Percentiles rank a stretch among this genome's conserved stretches.
phyloP scores from a whole-genome alignment of 2,329 filamentous ascomycete genomes.

The Fusarium anthophilum region DNA sequence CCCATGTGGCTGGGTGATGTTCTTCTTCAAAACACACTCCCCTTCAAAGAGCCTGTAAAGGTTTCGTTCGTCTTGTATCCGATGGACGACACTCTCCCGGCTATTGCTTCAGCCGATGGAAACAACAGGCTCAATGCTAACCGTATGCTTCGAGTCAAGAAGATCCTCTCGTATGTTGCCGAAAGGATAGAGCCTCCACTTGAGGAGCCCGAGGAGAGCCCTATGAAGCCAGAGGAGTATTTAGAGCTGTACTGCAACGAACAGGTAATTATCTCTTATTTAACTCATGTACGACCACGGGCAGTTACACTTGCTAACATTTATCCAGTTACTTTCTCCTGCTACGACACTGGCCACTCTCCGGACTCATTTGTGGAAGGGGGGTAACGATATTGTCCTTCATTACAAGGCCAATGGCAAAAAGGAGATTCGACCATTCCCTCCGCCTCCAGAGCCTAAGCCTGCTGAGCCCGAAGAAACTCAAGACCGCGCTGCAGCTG shows the following conservation, averaged over 20 bases:
- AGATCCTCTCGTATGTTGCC: slow-evolving; percentile 90
- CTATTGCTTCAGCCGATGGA: slow-evolving; percentile 77
- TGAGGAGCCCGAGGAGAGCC: slow-evolving; percentile 66
- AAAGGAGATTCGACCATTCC: slow-evolving; percentile 65
- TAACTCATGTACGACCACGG: neutral
- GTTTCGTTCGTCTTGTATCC: slow-evolving; percentile 94
- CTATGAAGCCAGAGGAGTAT: slow-evolving; percentile 87
- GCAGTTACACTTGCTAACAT: slow-evolving; percentile 11
- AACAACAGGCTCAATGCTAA: slow-evolving; percentile 96
- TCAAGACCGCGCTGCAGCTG: slow-evolving; percentile 21
- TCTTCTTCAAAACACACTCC: slow-evolving; percentile 82
- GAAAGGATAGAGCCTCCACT: slow-evolving; percentile 85
- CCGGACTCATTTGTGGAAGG: slow-evolving; percentile 92
- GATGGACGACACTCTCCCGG: slow-evolving; percentile 73
- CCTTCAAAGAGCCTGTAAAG: slow-evolving; percentile 91
- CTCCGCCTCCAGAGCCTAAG: slow-evolving; percentile 29
- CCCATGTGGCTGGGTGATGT: slow-evolving; percentile 95
- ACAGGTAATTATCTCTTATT: slow-evolving; percentile 67
- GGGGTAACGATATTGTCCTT: slow-evolving; percentile 89
- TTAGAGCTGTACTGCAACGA: slow-evolving; percentile 95
- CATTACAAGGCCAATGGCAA: slow-evolving; percentile 93
- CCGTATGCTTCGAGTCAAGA: slow-evolving; percentile 93
- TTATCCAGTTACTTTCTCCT: slow-evolving; percentile 69
- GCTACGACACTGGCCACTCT: slow-evolving; percentile 95
- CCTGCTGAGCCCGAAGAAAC: slow-evolving; percentile 35